phyloP scores from a whole-genome alignment of 2,329 filamentous ascomycete species.

The Cadophora sp. region DNA sequence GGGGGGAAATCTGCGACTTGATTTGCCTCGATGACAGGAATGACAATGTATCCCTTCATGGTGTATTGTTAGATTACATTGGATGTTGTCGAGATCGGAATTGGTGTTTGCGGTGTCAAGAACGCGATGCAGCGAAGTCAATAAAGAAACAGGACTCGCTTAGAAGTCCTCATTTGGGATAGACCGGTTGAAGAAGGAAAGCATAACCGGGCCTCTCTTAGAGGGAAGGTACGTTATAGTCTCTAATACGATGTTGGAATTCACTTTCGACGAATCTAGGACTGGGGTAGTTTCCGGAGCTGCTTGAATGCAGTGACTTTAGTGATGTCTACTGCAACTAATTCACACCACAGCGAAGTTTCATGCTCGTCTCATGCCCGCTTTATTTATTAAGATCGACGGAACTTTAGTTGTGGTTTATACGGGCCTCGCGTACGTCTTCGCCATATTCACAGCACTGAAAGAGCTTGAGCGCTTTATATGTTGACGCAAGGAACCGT shows the following conservation, averaged over 20 bases:
- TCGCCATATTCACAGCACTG: no score
- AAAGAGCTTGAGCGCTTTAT: no score
- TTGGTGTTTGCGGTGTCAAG: not conserved
- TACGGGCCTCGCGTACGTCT: no score
- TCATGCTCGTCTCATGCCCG: no score
- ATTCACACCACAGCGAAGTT: not conserved
- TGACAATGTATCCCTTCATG: not conserved
- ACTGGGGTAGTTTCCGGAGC: not conserved
- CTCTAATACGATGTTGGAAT: not conserved
- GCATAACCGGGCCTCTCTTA: not conserved
- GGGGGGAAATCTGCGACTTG: not conserved
- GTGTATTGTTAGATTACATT: not conserved
- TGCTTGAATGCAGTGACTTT: not conserved
- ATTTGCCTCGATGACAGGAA: not conserved
- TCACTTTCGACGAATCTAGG: not conserved
- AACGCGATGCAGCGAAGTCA: not conserved
- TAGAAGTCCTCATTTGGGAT: not conserved
- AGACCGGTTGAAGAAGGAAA: not conserved
- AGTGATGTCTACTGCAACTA: not conserved
- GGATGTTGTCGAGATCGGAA: not conserved
- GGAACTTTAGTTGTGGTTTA: no score
- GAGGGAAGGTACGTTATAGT: not conserved
- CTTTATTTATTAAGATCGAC: no score
- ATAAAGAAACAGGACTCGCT: constrained; percentile 1
- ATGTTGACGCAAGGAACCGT: no score